phyloP scores from a whole-genome alignment of 106 monocot species.

The Chionographis japonica region DNA sequence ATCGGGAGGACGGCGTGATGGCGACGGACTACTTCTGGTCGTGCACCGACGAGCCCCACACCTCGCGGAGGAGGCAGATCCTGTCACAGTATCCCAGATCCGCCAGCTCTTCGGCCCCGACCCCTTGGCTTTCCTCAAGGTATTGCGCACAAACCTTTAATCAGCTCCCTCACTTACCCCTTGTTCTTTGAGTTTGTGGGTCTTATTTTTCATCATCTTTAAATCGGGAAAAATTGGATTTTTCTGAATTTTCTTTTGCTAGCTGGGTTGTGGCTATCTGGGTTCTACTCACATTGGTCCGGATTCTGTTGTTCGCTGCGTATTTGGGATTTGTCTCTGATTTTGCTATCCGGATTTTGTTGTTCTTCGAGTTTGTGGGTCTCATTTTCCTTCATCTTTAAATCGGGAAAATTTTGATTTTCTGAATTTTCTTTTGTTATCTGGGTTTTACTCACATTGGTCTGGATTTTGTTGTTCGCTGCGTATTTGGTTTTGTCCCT shows the following conservation, averaged over 20 bases:
- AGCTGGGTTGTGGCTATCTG: too few relatives aligned
- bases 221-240: not conserved
- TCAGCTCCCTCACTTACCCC: not conserved
- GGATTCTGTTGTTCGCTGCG: not conserved
- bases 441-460: too few relatives aligned
- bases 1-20: slow-evolving; percentile 61
- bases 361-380: not conserved
- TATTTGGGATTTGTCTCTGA: not conserved
- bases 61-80: slow-evolving; percentile 69
- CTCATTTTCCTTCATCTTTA: not conserved
- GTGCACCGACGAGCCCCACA: slow-evolving; percentile 88
- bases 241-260: too few relatives aligned
- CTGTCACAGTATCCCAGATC: slow-evolving; percentile 75
- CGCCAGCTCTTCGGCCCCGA: slow-evolving; percentile 88
- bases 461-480: not conserved
- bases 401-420: not conserved
- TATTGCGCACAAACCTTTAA: not conserved
- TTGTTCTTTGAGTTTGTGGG: not conserved
- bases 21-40: slow-evolving; percentile 93
- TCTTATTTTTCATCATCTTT: not conserved
- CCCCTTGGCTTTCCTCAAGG: slow-evolving; percentile 81
- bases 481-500: not conserved
- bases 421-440: too few relatives aligned
- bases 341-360: not conserved
- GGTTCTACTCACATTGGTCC: too few relatives aligned